A percentile compares a stretch with the other conserved stretches of the same genome.
Evolutionary conservation across 129 eudicot genomes (phyloP).

Genomic region (Lactuca saligna): DNA sequence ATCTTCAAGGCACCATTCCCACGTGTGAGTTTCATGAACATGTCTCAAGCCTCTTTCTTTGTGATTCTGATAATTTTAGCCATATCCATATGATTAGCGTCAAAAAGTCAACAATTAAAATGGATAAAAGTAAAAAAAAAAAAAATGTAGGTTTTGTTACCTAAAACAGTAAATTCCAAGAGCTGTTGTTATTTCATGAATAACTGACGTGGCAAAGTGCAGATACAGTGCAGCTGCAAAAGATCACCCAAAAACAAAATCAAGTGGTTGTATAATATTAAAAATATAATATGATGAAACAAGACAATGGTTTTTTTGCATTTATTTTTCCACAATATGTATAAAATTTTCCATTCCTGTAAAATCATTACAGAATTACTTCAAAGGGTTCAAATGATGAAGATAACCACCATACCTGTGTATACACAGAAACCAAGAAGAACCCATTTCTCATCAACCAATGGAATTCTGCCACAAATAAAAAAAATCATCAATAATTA

Average conservation of each 20-base stretch:
- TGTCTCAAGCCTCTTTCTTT: constrained; percentile 80
- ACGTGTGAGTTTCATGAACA: neutral
- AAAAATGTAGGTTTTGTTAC: constrained; percentile 40
- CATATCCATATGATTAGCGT: constrained; percentile 1
- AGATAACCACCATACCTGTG: constrained; percentile 50
- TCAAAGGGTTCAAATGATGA: neutral
- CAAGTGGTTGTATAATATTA: neutral
- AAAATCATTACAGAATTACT: neutral
- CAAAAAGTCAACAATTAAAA: constrained; percentile 1
- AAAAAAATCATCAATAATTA: constrained; percentile 11
- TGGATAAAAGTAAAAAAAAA: neutral
- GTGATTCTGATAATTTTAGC: constrained; percentile 56
- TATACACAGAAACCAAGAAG: constrained; percentile 74
- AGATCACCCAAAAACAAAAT: neutral
- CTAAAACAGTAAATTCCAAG: constrained; percentile 95
- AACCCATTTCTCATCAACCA: constrained; percentile 85
- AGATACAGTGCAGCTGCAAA: constrained; percentile 67
- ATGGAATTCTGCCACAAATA: constrained; percentile 62
- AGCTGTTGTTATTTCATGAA: constrained; percentile 87
- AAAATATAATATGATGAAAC: constrained; percentile 1
- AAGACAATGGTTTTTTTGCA: neutral
- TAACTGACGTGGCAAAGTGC: constrained; percentile 86
- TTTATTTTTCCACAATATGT: too few species aligned
- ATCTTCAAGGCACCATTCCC: constrained; percentile 4
- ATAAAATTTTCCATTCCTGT: too few species aligned